phyloP scores from a whole-genome alignment of 768 basidiomycete genomes.

The Calvatia gigantea region DNA sequence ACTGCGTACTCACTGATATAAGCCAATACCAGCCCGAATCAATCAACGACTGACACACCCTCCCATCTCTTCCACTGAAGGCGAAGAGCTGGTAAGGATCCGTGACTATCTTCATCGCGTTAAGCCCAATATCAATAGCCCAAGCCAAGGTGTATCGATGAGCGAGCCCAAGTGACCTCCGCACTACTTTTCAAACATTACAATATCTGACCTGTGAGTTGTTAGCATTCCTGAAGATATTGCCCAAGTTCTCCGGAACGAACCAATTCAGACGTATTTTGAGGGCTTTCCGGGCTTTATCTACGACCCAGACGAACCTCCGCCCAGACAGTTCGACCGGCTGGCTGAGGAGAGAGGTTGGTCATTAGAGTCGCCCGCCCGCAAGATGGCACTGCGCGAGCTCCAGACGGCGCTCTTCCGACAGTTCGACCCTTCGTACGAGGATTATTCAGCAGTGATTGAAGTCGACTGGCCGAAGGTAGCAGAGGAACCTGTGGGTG shows the following conservation, averaged over 20 bases:
- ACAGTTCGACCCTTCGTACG: slow-evolving; percentile 27
- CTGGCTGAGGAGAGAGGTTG: slow-evolving; percentile 19
- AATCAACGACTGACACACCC: too few relatives aligned
- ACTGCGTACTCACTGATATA: too few relatives aligned
- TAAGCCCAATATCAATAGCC: too few relatives aligned
- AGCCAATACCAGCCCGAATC: too few relatives aligned
- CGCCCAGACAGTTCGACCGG: slow-evolving; percentile 22
- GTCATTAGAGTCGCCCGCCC: slow-evolving; percentile 7
- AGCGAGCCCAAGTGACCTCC: neutral
- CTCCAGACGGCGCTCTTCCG: slow-evolving; percentile 27
- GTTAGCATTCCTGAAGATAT: neutral
- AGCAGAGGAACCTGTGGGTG: neutral
- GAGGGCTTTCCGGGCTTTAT: slow-evolving; percentile 12
- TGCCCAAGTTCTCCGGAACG: neutral
- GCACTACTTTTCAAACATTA: neutral
- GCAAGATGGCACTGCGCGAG: slow-evolving; percentile 13
- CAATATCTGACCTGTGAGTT: neutral
- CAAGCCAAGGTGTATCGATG: neutral
- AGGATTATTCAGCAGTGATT: too few relatives aligned
- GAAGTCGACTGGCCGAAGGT: neutral
- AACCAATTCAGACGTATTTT: slow-evolving; percentile 16
- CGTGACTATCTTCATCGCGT: too few relatives aligned
- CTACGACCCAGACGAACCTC: slow-evolving; percentile 16
- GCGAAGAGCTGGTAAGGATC: too few relatives aligned
- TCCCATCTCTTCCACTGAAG: too few relatives aligned